Percentiles rank a stretch among this genome's conserved stretches.
Evolutionary conservation across 257 asterid species (phyloP).

Genomic region (Handroanthus guayacan): DNA sequence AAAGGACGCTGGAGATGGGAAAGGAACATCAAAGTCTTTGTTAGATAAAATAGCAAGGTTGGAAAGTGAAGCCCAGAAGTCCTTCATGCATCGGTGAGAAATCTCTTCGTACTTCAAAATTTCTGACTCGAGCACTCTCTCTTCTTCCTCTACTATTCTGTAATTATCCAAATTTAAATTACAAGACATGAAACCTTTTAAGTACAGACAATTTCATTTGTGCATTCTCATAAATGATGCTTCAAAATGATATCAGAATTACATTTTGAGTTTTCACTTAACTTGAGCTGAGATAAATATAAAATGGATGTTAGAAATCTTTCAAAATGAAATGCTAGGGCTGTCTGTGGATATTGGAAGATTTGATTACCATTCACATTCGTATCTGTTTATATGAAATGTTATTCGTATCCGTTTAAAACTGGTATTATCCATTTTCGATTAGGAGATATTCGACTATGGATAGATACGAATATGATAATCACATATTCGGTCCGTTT

Average conservation of each 20-base stretch:
- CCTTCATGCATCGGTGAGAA: constrained; percentile 95
- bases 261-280: constrained; percentile 18
- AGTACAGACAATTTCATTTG: constrained; percentile 17
- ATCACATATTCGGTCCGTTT: too few relatives aligned
- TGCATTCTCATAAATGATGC: constrained; percentile 22
- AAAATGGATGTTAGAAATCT: not conserved
- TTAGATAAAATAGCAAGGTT: constrained; percentile 81
- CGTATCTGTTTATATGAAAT: too few relatives aligned
- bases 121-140: constrained; percentile 26
- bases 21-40: constrained; percentile 80
- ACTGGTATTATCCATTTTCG: too few relatives aligned
- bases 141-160: not conserved
- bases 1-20: constrained; percentile 70
- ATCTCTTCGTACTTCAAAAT: constrained; percentile 6
- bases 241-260: constrained; percentile 11
- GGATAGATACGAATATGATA: too few relatives aligned
- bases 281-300: constrained; percentile 26
- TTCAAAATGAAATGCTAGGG: not conserved
- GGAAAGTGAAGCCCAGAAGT: constrained; percentile 99
- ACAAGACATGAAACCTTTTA: constrained; percentile 11
- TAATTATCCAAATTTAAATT: constrained; percentile 3
- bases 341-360: too few relatives aligned
- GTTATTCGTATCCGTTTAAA: too few relatives aligned
- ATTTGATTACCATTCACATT: too few relatives aligned
- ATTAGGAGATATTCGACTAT: too few relatives aligned